Conservation (phyloP, 2,329 filamentous ascomycete genomes). For the Meredithiella fracta region DNA sequence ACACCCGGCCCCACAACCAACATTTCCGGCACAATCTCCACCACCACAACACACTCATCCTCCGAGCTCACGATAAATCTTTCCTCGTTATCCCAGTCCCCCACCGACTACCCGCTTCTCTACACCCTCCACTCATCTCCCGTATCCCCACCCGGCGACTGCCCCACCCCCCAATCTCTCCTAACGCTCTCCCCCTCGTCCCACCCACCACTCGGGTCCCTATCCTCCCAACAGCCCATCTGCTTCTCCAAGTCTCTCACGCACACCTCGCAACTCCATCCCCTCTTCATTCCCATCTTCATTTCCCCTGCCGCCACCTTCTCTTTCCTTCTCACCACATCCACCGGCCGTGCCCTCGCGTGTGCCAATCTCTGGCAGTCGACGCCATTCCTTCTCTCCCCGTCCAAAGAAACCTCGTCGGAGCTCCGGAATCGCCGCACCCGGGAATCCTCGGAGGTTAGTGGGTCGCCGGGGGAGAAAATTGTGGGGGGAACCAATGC, state of each 20-base stretch:
- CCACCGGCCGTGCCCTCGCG: background rate
- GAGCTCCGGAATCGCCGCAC: background rate
- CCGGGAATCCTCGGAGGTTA: background rate
- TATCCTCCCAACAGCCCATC: background rate
- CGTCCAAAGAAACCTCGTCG: background rate
- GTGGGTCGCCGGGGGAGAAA: slow-evolving; percentile 1
- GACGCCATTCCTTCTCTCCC: background rate
- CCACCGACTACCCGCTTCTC: too few species aligned
- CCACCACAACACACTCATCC: background rate
- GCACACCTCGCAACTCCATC: background rate
- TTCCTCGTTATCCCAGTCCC: too few species aligned
- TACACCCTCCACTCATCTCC: background rate
- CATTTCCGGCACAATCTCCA: background rate
- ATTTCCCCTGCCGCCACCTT: too few species aligned
- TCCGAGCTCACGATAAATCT: background rate
- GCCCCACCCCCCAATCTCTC: background rate
- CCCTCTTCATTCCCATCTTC: background rate
- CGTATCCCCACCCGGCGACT: background rate
- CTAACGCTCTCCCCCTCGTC: background rate
- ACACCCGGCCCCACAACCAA: background rate
- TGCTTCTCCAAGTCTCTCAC: background rate
- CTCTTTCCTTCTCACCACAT: background rate
- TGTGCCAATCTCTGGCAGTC: background rate
- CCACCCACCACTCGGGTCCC: background rate
- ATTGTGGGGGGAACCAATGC: slow-evolving; percentile 6